Conservation (phyloP, 139 green algal species). For the Chlamydomonas schloesseri region DNA sequence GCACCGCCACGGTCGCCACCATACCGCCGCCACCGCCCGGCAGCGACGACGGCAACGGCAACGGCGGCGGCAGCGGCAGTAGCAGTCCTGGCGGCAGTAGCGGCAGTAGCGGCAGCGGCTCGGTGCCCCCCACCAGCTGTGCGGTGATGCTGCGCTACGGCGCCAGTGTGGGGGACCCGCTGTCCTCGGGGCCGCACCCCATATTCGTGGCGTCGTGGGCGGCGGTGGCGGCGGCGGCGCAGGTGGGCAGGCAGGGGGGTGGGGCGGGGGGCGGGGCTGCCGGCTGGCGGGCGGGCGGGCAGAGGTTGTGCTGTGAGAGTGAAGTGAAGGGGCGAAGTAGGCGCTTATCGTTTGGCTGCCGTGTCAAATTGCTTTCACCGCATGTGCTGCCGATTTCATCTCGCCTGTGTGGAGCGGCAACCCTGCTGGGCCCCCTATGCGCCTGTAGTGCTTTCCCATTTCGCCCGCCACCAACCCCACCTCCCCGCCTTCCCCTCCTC, state of each 20-base stretch:
- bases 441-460: too few relatives aligned
- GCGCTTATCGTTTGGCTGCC: too few relatives aligned
- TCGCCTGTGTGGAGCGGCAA: too few relatives aligned
- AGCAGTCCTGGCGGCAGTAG: neutral
- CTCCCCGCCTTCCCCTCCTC: neutral
- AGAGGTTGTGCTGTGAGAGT: neutral
- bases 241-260: neutral
- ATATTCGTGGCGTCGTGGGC: slow-evolving; percentile 52
- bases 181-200: neutral
- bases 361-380: too few relatives aligned
- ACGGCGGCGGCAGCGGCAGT: too few relatives aligned
- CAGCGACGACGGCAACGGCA: too few relatives aligned
- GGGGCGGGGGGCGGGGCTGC: neutral
- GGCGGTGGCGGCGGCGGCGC: neutral
- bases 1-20: too few relatives aligned
- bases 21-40: neutral
- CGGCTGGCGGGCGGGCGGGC: neutral
- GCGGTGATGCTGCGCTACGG: slow-evolving; percentile 50
- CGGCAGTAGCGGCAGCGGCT: too few relatives aligned
- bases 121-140: slow-evolving; percentile 2
- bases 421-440: too few relatives aligned
- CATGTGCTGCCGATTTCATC: too few relatives aligned
- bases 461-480: too few relatives aligned
- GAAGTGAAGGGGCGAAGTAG: too few relatives aligned
- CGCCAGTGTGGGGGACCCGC: slow-evolving; percentile 46